These are phyloP conservation scores for Microbotryomycetes sp. DNA, from an alignment of 1,284 basidiomycete species.

Conservation along the genomic window DNA sequence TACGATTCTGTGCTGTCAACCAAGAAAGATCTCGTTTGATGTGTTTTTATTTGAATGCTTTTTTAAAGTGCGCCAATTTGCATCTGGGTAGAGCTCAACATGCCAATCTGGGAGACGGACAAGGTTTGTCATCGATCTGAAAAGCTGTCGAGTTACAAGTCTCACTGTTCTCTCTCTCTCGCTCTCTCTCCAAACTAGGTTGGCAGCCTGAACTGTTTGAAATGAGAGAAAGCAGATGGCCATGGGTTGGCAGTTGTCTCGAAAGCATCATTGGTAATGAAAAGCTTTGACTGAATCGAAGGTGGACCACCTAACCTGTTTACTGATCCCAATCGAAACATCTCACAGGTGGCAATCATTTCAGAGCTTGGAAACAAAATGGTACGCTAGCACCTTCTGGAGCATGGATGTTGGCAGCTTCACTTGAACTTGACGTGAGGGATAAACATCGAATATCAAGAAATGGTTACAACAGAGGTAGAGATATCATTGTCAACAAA, in stretches of 20 bases:
- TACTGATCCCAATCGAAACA: too few species aligned
- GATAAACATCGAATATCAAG: conserved; percentile 40
- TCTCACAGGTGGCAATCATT: conserved; percentile 42
- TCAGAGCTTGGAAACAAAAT: conserved; percentile 44
- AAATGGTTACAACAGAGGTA: conserved; percentile 42
- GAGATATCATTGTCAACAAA: conserved; percentile 39
- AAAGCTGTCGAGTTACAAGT: conserved; percentile 29
- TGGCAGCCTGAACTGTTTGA: conserved; percentile 41
- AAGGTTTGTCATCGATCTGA: conserved; percentile 30
- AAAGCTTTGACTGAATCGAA: too few species aligned
- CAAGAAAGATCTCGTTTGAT: neutral
- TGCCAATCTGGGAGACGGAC: conserved; percentile 43
- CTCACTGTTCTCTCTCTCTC: conserved; percentile 32
- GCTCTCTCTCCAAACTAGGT: conserved; percentile 38
- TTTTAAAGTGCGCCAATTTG: conserved; percentile 39
- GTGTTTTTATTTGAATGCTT: neutral
- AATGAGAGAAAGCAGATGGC: conserved; percentile 40
- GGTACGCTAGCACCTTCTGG: conserved; percentile 41
- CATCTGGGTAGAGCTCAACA: conserved; percentile 42
- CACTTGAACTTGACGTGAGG: conserved; percentile 39
- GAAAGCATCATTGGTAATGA: conserved; percentile 42
- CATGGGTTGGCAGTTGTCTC: conserved; percentile 39
- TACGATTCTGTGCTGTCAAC: too few species aligned
- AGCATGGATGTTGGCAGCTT: conserved; percentile 42
- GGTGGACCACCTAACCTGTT: too few species aligned